phyloP scores from a whole-genome alignment of 768 basidiomycete species.

The Russula sp. region DNA sequence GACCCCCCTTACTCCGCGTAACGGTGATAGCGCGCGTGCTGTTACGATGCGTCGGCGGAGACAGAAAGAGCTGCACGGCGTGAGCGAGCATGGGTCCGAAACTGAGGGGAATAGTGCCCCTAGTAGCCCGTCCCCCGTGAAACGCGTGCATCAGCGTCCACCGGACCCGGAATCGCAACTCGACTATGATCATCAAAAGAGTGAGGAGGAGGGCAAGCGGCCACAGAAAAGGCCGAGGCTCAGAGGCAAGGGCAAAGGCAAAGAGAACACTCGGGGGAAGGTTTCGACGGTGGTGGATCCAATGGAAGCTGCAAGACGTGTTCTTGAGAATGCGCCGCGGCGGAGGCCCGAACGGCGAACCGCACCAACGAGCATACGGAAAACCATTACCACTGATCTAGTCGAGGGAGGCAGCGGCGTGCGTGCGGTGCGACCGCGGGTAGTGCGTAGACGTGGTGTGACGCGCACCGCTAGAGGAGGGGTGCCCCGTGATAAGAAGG shows the following conservation, averaged over 20 bases:
- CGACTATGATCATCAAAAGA: slow-evolving; percentile 8
- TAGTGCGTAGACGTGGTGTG: background rate
- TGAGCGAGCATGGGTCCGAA: slow-evolving; percentile 16
- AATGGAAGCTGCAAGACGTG: slow-evolving; percentile 6
- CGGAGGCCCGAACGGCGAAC: background rate
- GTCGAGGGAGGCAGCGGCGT: background rate
- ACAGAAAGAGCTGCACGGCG: slow-evolving; percentile 14
- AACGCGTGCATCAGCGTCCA: slow-evolving; percentile 11
- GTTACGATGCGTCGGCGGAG: slow-evolving; percentile 24
- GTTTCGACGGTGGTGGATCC: slow-evolving; percentile 22
- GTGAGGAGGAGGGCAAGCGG: slow-evolving; percentile 30
- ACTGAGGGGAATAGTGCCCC: slow-evolving; percentile 7
- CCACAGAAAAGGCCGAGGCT: slow-evolving; percentile 31
- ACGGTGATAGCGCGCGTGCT: slow-evolving; percentile 16
- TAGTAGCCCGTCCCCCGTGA: slow-evolving; percentile 24
- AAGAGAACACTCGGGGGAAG: slow-evolving; percentile 33
- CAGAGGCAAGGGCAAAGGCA: slow-evolving; percentile 24
- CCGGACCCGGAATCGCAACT: slow-evolving; percentile 10
- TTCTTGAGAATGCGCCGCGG: slow-evolving; percentile 15
- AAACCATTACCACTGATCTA: background rate
- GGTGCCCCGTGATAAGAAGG: background rate
- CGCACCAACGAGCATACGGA: background rate
- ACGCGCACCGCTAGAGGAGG: background rate
- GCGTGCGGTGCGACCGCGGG: background rate
- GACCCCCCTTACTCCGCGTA: slow-evolving; percentile 19